phyloP scores from a whole-genome alignment of 2,329 filamentous ascomycete genomes.

The Parastagonospora avenae region DNA sequence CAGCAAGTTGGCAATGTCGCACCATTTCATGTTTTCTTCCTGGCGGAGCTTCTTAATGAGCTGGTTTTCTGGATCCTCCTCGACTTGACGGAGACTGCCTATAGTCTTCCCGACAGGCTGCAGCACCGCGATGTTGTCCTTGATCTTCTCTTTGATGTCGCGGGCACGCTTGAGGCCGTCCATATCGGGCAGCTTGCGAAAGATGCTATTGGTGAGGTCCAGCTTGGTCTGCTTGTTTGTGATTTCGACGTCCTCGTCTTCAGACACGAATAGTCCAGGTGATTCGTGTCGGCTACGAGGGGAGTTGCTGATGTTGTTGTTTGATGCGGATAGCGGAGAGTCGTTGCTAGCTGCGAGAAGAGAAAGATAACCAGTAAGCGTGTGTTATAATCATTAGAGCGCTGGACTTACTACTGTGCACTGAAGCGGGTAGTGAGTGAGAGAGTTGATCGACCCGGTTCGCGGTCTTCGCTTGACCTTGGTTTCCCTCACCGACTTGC shows the following conservation, averaged over 20 bases:
- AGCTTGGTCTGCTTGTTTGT: background rate
- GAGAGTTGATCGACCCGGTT: too few relatives aligned
- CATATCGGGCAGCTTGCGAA: slow-evolving; percentile 4
- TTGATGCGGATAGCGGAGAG: background rate
- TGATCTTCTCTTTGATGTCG: slow-evolving; percentile 18
- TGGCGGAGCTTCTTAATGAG: slow-evolving; percentile 40
- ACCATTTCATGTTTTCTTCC: slow-evolving; percentile 31
- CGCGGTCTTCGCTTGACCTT: background rate
- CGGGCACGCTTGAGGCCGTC: slow-evolving; percentile 22
- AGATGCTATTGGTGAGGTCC: background rate
- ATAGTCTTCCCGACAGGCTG: slow-evolving; percentile 5
- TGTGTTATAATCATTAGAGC: too few relatives aligned
- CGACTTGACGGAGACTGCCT: background rate
- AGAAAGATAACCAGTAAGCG: too few relatives aligned
- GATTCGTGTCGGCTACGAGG: background rate
- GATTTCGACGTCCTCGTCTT: background rate
- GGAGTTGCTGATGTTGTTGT: background rate
- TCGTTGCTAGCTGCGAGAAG: too few relatives aligned
- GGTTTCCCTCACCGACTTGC: background rate
- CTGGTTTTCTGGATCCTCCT: slow-evolving; percentile 39
- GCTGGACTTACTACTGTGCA: too few relatives aligned
- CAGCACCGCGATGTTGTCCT: slow-evolving; percentile 17
- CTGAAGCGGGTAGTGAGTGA: too few relatives aligned
- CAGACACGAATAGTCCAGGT: slow-evolving; percentile 13
- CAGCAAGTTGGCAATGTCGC: slow-evolving; percentile 31